Evolutionary conservation across 2,329 filamentous ascomycete genomes (phyloP), one percentile per base, ranked within the genome.

Genomic region (Xylaria digitata): DNA sequence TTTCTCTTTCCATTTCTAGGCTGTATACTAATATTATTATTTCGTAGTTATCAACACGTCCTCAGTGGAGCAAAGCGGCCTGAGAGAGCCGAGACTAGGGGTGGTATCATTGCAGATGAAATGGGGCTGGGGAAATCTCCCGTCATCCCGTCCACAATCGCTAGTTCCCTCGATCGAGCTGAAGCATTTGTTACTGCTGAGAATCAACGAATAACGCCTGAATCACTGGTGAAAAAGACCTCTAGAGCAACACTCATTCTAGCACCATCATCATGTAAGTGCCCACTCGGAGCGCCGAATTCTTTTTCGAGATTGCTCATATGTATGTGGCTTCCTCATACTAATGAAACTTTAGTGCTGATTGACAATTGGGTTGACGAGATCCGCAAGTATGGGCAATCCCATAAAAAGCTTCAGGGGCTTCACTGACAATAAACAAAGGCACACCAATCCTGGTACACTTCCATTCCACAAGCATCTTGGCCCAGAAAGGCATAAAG

Each of bases 111-210:
- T 45, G 68, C 68, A 49, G 68, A 70, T 46, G 68, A 61, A 40
- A 70, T 70, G 68, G 68, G 68, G 1, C 32, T 70, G 23, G 68
- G 68, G 7, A 70, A 70, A 49, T 53, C 65, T 7, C 52, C 68
- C 6, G 56, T 67, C 6, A 62, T 62, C 2, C 37, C 68, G 32
- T 62, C 63, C 23, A 55, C 53, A 19, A 66, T 68, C 9, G 58
- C 59, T n/a, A 42, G 63, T 17, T 62, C 66, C 15, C 7, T 65
- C 6, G 43, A 60, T n/a, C 52, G 58, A 26, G 52, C 66, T 2
- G 15, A 32, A 17, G 26, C 60, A 1, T 68, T 68, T 48, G 59
- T 55, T 15, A 23, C 43, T 19, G 30, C 30, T 58, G 43, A 48
- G 55, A 46, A 48, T 37, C 26, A 37, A 43, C 52, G 43, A 43